phyloP scores from a whole-genome alignment of 164 flowering plant genomes.

The Annona cherimola region DNA sequence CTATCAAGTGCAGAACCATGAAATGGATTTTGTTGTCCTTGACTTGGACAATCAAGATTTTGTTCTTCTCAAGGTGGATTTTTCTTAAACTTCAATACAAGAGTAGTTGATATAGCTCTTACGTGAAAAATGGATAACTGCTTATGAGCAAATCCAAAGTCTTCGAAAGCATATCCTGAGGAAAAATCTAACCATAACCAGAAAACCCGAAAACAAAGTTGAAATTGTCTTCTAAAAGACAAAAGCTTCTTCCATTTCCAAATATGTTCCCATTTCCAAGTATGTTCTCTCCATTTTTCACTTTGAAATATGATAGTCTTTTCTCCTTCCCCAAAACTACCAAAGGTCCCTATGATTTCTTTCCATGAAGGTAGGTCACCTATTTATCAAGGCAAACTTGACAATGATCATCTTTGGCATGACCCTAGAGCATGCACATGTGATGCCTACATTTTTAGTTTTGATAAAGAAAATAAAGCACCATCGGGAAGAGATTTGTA shows the following conservation, averaged over 20 bases:
- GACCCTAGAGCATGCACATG: not conserved
- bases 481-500: not conserved
- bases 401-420: not conserved
- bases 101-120: not conserved
- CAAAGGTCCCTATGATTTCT: not conserved
- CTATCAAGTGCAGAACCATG: not conserved
- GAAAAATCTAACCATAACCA: not conserved
- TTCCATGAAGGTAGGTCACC: not conserved
- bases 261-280: not conserved
- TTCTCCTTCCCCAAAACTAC: not conserved
- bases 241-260: not conserved
- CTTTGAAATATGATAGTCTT: too few relatives aligned
- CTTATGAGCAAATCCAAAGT: not conserved
- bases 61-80: not conserved
- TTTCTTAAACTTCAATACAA: not conserved
- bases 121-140: not conserved
- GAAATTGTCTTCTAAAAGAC: not conserved
- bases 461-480: too few relatives aligned
- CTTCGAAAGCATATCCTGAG: not conserved
- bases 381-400: not conserved
- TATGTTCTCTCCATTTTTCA: not conserved
- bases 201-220: not conserved
- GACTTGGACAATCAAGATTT: too few relatives aligned
- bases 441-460: not conserved
- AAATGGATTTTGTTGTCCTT: not conserved